These are phyloP conservation scores for Yarrowia keelungensis DNA, from an alignment of 805 yeast species.

Conservation along the genomic window DNA sequence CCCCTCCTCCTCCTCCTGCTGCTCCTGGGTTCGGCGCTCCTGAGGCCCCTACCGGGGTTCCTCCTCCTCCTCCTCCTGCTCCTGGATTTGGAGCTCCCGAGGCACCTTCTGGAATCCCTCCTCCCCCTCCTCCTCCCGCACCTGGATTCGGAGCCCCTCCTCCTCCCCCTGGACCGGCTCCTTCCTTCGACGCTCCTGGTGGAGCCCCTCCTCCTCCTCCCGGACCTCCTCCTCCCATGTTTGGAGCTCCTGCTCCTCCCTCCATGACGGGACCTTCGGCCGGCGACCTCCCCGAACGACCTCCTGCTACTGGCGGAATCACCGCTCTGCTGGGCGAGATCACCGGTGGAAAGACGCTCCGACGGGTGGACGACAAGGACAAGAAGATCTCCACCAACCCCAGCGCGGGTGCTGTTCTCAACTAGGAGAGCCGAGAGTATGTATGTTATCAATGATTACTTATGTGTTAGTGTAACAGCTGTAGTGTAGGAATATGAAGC, in stretches of 20 bases:
- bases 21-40: conserved; percentile 8
- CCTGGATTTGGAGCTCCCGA: conserved; percentile 46
- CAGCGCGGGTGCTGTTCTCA: conserved; percentile 35
- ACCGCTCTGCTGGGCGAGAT: conserved; percentile 49
- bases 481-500: too few species aligned
- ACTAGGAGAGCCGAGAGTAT: background rate
- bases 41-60: background rate
- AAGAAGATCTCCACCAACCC: conserved; percentile 44
- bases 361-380: conserved; percentile 47
- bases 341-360: conserved; percentile 47
- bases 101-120: conserved; percentile 49
- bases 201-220: conserved; percentile 52
- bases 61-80: conserved; percentile 43
- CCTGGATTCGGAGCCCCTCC: conserved; percentile 48
- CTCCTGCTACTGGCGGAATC: conserved; percentile 46
- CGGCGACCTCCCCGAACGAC: conserved; percentile 41
- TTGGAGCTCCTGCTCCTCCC: conserved; percentile 50
- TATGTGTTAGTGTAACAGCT: background rate
- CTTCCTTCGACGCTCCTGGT: conserved; percentile 48
- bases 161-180: conserved; percentile 57
- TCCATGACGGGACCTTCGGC: conserved; percentile 48
- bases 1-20: conserved; percentile 49
- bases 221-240: conserved; percentile 50
- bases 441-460: background rate
- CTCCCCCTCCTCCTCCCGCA: conserved; percentile 53